Conservation (phyloP, 305 asterid species). For the Plantago rigida region DNA sequence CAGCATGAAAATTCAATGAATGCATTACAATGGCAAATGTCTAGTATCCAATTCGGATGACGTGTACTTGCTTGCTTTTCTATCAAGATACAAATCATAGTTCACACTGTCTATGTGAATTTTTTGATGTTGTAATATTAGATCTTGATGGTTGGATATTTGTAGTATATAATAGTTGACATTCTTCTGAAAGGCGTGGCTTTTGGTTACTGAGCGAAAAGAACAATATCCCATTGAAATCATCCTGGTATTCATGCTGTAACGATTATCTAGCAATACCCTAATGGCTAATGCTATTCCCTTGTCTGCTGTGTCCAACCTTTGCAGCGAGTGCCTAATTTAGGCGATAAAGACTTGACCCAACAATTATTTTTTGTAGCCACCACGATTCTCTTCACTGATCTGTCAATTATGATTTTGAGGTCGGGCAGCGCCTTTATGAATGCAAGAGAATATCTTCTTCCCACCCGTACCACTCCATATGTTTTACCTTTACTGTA, state of each 20-base stretch:
- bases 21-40: background rate
- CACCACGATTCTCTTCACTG: background rate
- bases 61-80: background rate
- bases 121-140: slow-evolving; percentile 8
- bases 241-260: too few species aligned
- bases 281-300: too few species aligned
- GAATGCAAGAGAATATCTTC: background rate
- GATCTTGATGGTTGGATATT: slow-evolving; percentile 10
- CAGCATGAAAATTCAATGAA: background rate
- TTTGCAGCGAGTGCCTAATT: too few species aligned
- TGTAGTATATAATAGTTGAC: slow-evolving; percentile 1
- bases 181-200: slow-evolving; percentile 1
- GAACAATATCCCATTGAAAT: background rate
- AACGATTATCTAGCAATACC: too few species aligned
- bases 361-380: too few species aligned
- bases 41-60: background rate
- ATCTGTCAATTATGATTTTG: background rate
- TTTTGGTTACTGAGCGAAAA: slow-evolving; percentile 5
- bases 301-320: too few species aligned
- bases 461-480: too few species aligned
- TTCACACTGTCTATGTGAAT: slow-evolving; percentile 1
- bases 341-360: too few species aligned
- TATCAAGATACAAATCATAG: slow-evolving; percentile 1
- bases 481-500: too few species aligned
- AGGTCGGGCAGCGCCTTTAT: background rate